Base-by-base conservation (phyloP, 441 rosid species). In the Pelargonium citronellum region DNA sequence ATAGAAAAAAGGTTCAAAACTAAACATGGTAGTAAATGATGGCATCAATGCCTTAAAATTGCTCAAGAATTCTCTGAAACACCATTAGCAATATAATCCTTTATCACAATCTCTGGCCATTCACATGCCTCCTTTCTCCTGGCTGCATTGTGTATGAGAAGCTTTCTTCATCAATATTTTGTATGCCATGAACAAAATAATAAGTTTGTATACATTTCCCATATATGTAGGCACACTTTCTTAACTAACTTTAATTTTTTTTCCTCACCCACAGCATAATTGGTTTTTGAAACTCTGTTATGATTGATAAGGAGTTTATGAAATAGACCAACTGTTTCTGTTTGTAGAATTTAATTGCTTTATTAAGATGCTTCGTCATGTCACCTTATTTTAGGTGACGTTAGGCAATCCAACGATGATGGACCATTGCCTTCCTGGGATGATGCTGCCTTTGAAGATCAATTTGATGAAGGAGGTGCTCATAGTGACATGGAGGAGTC, bases 401-500 rank as follows among this genome's bases (percentile, higher is more conserved):
- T 27, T 20, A 79, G 82, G 76, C 86, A 80, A 73, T 82, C 20
- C 64, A 88, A 83, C 73, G 86, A 85, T 47, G 39, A 64, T 74
- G 94, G 85, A 75, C 76, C 84, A 22, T 74, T 67, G 9, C 78
- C 87, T 71, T 85, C 90, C 44, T 89, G 89, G 96, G 91, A 74
- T 55, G 84, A 87, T 64, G 92, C 68, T 74, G 86, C 4, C 16
- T 78, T 75, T 77, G 87, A 80, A 22, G 85, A 76, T 9, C 82
- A 76, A 20, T 78, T 79, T 75, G 89, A 86, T 61, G 79, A 86
- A 67, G 91, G 78, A 75, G 75, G 81, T 72, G 83, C 73, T 66
- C 83, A 79, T 69, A 84, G 88, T 47, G 96, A 90, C 80, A 83
- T 67, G 64, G 95, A 87, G 69, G 87, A 82, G 71, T 55, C 82